Evolutionary conservation across 1,139 yeast genomes (phyloP), one percentile per base, ranked within the genome.

Genomic region (Zygosaccharomyces pseudobailii): DNA sequence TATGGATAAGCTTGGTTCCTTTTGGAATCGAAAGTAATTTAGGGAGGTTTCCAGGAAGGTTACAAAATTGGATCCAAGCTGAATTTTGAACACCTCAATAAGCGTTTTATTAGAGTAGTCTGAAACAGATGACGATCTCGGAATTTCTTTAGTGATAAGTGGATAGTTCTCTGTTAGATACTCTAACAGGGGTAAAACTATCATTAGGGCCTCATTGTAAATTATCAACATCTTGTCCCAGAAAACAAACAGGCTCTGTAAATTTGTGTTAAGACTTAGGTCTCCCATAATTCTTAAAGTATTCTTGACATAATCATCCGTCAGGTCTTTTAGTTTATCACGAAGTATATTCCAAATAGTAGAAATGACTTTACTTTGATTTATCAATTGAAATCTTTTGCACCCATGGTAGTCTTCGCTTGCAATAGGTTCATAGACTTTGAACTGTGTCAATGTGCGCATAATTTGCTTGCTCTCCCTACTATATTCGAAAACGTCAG

Each of bases 141-240:
- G 40, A 5, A 42, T 31, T 10, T 50, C 49, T 24, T 48, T 45
- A 20, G 39, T 25, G 3, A 46, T 9, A n/a, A 22, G 10, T 1
- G 48, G 43, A 35, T 42, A 46, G 36, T 51, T 51, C n/a, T 20
- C 24, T 2, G 30, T 27, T 20, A 45, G 20, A 33, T 51, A 49
- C 6, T 43, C 46, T 7, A 49, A 27, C 4, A 49, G 13, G 17
- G 52, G 53, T 9, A 3, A 28, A 20, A 38, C 10, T 13, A 38
- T 9, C 13, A 19, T 5, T 4, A 19, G 4, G 17, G 34, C 25
- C 3, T 28, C 19, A 9, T 19, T 8, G 17, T 17, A 38, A 17
- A 25, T 38, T 19, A 10, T 21, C 2, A 9, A 10, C 3, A 38
- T 38, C 4, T 6, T 22, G 24, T 27, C 19, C 41, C 41, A 38